Evolutionary conservation across 306 rosid genomes (phyloP).

Genomic region (Acacia confusa): DNA sequence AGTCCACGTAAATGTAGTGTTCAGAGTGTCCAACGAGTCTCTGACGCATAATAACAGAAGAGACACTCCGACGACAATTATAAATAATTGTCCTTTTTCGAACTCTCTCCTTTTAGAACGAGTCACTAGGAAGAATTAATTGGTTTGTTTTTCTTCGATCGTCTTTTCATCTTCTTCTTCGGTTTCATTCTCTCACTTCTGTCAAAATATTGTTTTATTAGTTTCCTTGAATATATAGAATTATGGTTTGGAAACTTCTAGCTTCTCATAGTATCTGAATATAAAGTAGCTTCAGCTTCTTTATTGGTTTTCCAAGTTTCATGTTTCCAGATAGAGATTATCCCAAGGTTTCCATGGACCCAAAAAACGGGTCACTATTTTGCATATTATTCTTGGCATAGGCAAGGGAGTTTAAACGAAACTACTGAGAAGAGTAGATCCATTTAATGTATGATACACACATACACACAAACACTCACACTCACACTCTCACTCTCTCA

Average conservation of each 20-base stretch:
- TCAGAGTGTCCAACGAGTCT: background rate
- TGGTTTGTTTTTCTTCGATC: slow-evolving; percentile 3
- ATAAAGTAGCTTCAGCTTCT: background rate
- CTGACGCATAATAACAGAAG: background rate
- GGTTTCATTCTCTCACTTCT: slow-evolving; percentile 1
- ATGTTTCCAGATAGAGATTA: background rate
- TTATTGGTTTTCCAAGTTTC: background rate
- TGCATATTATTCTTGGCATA: background rate
- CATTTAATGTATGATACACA: no score
- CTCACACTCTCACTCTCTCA: no score
- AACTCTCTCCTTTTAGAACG: slow-evolving; percentile 16
- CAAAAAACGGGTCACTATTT: no score
- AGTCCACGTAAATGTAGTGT: background rate
- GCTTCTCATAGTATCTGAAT: background rate
- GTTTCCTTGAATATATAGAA: background rate
- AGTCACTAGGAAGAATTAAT: background rate
- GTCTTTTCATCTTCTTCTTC: background rate
- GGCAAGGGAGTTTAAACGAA: background rate
- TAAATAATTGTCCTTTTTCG: slow-evolving; percentile 4
- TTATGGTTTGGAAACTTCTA: background rate
- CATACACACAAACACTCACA: no score
- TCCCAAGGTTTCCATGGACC: background rate
- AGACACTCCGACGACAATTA: slow-evolving; percentile 13
- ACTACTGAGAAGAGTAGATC: no score
- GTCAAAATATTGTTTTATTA: background rate